Evolutionary conservation across 2,329 filamentous ascomycete genomes (phyloP), one percentile per base, ranked within the genome.

Genomic region (Aspergillus fijiensis): DNA sequence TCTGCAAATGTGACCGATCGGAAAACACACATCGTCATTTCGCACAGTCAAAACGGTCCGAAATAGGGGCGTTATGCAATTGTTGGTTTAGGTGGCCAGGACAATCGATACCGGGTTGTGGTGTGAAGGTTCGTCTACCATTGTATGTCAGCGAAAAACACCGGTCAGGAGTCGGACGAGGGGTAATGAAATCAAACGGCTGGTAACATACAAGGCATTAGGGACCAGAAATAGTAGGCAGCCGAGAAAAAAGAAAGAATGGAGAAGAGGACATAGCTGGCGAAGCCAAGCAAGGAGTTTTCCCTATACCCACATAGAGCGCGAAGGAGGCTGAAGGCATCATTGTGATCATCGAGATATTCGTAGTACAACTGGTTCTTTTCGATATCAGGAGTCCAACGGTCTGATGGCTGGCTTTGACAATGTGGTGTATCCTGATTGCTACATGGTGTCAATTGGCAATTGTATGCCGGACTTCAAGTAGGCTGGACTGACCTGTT

Each of bases 201-300:
- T 9, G 39, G 16, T 47, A 5, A 55, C 52, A 23, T 55, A 55
- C 53, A 55, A n/a, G 53, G 53, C 25, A 55, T 55, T 31, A 48
- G 33, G 9, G 42, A 55, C 53, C 42, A 55, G 7, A 55, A 55
- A 33, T 55, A 55, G 31, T 51, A 56, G 51, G 51, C 16, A 39
- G 31, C 53, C 10, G 60, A 60, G 33, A 57, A 25, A 21, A 60
- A 62, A 5, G 33, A 59, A 14, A 62, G 7, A 7, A 60, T 52
- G 3, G 55, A 51, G 14, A 64, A 53, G 12, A 42, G 47, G 12
- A 25, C 47, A 51, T 60, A 64, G 39, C 61, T 47, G 10, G 50
- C 9, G 7, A 54, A n/a, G 14, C 60, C 60, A 19, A 58, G 31
- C 59, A 62, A 63, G 35, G 48, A 45, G 39, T 45, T 45, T 16